These are phyloP conservation scores for Dalechampia spathulata DNA, from an alignment of 441 rosid genomes.

Conservation along the genomic window DNA sequence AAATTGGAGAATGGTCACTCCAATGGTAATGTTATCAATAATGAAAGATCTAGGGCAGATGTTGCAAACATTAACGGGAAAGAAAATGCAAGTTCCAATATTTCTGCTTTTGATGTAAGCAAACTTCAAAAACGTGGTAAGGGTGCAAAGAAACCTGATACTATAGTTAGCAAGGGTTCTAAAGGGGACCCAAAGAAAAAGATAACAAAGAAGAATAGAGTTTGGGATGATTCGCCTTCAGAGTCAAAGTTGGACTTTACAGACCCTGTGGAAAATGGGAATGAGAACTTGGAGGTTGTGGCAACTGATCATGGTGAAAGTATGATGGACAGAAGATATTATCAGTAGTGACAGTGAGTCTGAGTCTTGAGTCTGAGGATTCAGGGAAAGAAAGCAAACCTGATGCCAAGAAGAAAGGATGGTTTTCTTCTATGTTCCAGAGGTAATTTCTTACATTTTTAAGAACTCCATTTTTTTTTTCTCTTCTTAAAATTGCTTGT, in stretches of 20 bases:
- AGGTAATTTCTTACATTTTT: constrained; percentile 37
- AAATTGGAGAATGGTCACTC: constrained; percentile 65
- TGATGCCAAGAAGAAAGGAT: constrained; percentile 75
- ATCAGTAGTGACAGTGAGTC: constrained; percentile 79
- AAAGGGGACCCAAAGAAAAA: constrained; percentile 73
- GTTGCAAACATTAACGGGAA: constrained; percentile 65
- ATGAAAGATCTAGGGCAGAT: constrained; percentile 37
- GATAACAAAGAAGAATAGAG: constrained; percentile 73
- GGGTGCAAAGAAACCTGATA: constrained; percentile 78
- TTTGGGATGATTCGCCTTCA: constrained; percentile 82
- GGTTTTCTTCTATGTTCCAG: constrained; percentile 96
- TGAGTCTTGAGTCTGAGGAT: constrained; percentile 63
- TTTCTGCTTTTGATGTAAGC: constrained; percentile 78
- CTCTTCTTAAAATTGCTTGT: neutral
- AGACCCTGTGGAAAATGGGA: constrained; percentile 49
- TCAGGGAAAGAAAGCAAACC: constrained; percentile 54
- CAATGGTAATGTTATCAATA: constrained; percentile 33
- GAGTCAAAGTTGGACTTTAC: constrained; percentile 78
- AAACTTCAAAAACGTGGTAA: constrained; percentile 81
- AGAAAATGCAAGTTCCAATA: constrained; percentile 64
- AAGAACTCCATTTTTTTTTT: too few relatives aligned
- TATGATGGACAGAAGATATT: constrained; percentile 97
- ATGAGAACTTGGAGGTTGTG: constrained; percentile 45
- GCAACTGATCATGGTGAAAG: constrained; percentile 89
- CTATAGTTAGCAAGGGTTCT: constrained; percentile 59